These are phyloP conservation scores for Aureobasidium sp. DNA, from an alignment of 2,329 filamentous ascomycete genomes.

Conservation along the genomic window DNA sequence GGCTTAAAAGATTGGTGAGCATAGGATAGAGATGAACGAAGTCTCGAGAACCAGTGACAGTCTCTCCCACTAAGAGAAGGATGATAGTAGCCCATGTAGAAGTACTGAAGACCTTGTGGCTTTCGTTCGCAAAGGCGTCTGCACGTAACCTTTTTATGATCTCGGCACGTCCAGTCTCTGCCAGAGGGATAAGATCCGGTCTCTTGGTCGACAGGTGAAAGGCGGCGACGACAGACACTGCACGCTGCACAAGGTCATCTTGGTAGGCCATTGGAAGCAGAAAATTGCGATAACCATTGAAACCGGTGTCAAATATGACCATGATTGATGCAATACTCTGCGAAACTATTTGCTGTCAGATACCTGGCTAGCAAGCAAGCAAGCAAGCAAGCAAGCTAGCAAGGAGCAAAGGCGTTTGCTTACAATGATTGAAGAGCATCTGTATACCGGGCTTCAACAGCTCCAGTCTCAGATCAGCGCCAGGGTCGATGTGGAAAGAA, in stretches of 20 bases:
- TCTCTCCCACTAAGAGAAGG: conserved; percentile 33
- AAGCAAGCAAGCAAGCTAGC: too few species aligned
- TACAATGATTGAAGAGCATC: conserved; percentile 7
- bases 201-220: conserved; percentile 30
- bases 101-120: conserved; percentile 27
- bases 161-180: conserved; percentile 28
- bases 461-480: neutral
- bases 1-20: conserved; percentile 23
- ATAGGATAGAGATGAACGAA: conserved; percentile 31
- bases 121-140: conserved; percentile 23
- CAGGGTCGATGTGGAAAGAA: neutral
- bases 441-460: conserved; percentile 2
- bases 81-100: conserved; percentile 32
- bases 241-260: conserved; percentile 27
- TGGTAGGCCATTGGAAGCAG: conserved; percentile 34
- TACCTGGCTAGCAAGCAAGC: neutral
- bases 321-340: conserved; percentile 31
- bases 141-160: conserved; percentile 29
- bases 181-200: conserved; percentile 24
- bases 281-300: conserved; percentile 33
- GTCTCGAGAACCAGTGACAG: conserved; percentile 33
- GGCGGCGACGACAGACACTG: conserved; percentile 32
- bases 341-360: conserved; percentile 19
- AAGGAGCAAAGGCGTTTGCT: neutral
- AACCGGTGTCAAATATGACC: conserved; percentile 30